Conservation (phyloP, 1,284 basidiomycete species). For the Austropuccinia psidii region DNA sequence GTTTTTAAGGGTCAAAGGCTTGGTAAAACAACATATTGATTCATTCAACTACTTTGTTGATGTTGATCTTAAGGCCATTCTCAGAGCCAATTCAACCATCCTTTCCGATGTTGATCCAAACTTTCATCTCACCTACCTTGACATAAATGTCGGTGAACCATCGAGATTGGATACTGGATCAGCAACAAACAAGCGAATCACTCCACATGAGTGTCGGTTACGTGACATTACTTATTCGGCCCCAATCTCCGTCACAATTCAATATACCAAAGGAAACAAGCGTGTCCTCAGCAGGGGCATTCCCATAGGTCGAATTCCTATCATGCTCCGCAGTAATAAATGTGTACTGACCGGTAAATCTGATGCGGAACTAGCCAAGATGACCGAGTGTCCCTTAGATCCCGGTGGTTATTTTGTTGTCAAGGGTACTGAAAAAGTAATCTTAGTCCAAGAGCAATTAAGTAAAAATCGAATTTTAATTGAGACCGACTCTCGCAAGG, state of each 20-base stretch:
- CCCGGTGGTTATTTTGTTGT: slow-evolving; percentile 99
- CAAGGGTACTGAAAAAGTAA: slow-evolving; percentile 99
- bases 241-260: slow-evolving; percentile 86
- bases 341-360: slow-evolving; percentile 73
- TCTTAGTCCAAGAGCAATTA: slow-evolving; percentile 96
- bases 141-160: slow-evolving; percentile 86
- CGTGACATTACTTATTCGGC: slow-evolving; percentile 94
- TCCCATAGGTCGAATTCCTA: slow-evolving; percentile 83
- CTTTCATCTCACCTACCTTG: slow-evolving; percentile 94
- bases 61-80: slow-evolving; percentile 91
- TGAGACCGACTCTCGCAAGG: slow-evolving; percentile 76
- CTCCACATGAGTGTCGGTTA: slow-evolving; percentile 94
- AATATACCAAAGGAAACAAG: slow-evolving; percentile 86
- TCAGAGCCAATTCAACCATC: slow-evolving; percentile 79
- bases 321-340: slow-evolving; percentile 94
- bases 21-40: slow-evolving; percentile 99
- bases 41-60: slow-evolving; percentile 99
- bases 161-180: slow-evolving; percentile 70
- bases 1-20: slow-evolving; percentile 89
- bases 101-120: slow-evolving; percentile 94
- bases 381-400: slow-evolving; percentile 96
- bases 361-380: slow-evolving; percentile 73
- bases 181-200: slow-evolving; percentile 72
- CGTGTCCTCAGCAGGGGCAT: slow-evolving; percentile 77
- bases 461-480: slow-evolving; percentile 99